Evolutionary conservation across 495 filamentous ascomycete species (phyloP).

Genomic region (Annulohypoxylon stygium): DNA sequence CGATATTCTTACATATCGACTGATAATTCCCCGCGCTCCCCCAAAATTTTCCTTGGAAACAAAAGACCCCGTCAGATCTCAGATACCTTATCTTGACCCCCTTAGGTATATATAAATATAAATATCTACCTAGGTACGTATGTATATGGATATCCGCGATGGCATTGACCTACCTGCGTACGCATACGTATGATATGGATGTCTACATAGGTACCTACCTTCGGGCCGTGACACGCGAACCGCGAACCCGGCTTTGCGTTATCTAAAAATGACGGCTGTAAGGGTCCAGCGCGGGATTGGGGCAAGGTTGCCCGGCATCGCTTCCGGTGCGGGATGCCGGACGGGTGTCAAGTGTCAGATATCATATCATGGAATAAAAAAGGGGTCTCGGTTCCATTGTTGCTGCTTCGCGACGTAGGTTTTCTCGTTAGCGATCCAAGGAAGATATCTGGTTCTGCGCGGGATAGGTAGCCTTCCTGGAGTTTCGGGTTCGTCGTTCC

Average conservation of each 20-base stretch:
- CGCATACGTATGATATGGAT: background rate
- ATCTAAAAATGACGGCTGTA: background rate
- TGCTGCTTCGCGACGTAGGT: background rate
- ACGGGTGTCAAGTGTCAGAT: constrained; percentile 6
- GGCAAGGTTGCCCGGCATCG: background rate
- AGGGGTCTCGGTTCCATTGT: background rate
- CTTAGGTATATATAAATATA: background rate
- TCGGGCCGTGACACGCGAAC: constrained; percentile 21
- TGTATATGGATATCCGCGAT: too few species aligned
- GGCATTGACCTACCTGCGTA: background rate
- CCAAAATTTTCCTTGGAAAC: background rate
- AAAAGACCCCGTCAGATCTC: constrained; percentile 17
- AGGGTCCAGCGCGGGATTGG: background rate
- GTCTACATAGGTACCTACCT: background rate
- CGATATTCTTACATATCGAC: background rate
- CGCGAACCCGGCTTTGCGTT: constrained; percentile 5
- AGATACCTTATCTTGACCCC: constrained; percentile 1
- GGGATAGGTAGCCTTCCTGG: background rate
- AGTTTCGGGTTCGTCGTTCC: constrained; percentile 9
- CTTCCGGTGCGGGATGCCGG: background rate
- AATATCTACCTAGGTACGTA: background rate
- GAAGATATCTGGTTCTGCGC: background rate
- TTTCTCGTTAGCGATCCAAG: background rate
- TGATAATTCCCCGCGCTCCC: background rate
- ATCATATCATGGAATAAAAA: background rate